Evolutionary conservation across 345 rosid species (phyloP).

Genomic region (Eucalyptus cloeziana): DNA sequence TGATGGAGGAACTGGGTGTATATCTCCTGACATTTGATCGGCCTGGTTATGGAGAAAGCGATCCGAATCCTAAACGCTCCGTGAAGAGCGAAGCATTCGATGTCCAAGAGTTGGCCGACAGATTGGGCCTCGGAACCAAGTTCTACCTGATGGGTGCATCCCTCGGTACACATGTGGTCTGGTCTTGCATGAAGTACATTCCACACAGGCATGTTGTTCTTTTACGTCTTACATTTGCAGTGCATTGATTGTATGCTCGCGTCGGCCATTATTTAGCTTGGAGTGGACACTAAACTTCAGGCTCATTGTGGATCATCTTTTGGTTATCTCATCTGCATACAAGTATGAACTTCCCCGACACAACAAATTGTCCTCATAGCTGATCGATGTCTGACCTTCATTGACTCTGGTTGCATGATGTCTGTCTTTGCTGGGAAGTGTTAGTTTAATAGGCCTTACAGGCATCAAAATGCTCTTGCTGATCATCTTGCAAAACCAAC

Average conservation of each 20-base stretch:
- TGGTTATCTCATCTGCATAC: not conserved
- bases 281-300: not conserved
- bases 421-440: not conserved
- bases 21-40: slow-evolving; percentile 34
- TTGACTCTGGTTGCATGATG: not conserved
- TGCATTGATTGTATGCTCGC: not conserved
- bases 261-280: not conserved
- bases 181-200: slow-evolving; percentile 45
- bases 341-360: not conserved
- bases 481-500: not conserved
- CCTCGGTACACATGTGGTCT: slow-evolving; percentile 25
- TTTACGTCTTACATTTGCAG: not conserved
- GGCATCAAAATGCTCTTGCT: not conserved
- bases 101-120: slow-evolving; percentile 50
- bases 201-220: slow-evolving; percentile 30
- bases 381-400: not conserved
- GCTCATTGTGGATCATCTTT: not conserved
- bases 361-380: not conserved
- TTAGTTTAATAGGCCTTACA: not conserved
- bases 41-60: slow-evolving; percentile 60
- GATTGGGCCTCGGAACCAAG: slow-evolving; percentile 22
- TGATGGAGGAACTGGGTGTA: slow-evolving; percentile 26
- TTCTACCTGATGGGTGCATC: slow-evolving; percentile 41
- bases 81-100: slow-evolving; percentile 44
- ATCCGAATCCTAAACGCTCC: slow-evolving; percentile 29